Conservation (phyloP, 169 alveolate species). For the Cryptosporidium sp. region DNA sequence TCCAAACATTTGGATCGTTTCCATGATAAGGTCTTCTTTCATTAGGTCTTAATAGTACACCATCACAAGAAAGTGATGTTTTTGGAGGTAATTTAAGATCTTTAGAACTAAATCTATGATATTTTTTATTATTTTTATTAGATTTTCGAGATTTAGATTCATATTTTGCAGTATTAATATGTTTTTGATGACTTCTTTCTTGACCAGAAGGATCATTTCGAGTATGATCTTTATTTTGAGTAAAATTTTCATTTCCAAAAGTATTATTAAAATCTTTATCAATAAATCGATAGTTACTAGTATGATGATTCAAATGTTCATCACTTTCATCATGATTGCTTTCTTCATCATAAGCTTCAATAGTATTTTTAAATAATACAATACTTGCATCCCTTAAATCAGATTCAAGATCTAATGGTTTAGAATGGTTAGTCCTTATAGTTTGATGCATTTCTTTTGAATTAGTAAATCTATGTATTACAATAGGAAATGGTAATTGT, state of each 20-base stretch:
- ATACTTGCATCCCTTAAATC: conserved; percentile 44
- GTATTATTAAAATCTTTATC: too few species aligned
- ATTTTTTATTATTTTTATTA: background rate
- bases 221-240: background rate
- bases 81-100: conserved; percentile 65
- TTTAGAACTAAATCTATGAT: background rate
- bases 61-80: conserved; percentile 47
- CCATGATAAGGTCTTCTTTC: conserved; percentile 73
- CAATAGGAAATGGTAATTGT: conserved; percentile 65
- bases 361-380: conserved; percentile 6
- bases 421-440: background rate
- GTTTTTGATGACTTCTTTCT: too few species aligned
- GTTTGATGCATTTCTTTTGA: conserved; percentile 54
- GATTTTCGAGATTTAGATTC: background rate
- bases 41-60: conserved; percentile 50
- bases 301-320: background rate
- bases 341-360: background rate
- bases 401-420: conserved; percentile 32
- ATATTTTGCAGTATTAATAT: background rate
- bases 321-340: background rate
- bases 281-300: background rate
- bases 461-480: conserved; percentile 40
- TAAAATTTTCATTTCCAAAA: background rate
- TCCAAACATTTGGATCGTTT: conserved; percentile 54
- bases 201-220: background rate